Conservation (phyloP, 495 filamentous ascomycete genomes). For the Hypoxylon fuscum region DNA sequence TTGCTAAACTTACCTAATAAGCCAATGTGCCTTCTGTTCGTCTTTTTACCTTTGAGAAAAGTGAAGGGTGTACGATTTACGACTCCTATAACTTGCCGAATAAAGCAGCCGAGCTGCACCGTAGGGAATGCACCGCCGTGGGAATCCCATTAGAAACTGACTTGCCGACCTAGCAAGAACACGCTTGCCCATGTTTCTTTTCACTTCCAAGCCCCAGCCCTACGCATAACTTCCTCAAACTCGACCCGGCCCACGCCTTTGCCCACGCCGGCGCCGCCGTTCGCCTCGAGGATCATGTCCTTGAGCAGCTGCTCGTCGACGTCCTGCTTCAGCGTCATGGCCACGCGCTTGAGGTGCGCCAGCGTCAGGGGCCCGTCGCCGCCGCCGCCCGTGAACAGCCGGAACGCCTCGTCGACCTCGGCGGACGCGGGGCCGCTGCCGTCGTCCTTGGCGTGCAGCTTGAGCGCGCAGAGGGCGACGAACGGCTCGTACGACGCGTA, state of each 20-base stretch:
- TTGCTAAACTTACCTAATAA: no score
- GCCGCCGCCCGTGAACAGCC: constrained; percentile 68
- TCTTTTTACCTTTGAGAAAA: no score
- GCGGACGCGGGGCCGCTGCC: constrained; percentile 55
- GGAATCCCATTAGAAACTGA: no score
- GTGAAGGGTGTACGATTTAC: no score
- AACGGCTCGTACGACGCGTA: constrained; percentile 80
- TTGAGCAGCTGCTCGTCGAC: constrained; percentile 80
- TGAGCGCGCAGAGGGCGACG: constrained; percentile 84
- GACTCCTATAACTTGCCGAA: no score
- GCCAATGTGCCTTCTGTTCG: no score
- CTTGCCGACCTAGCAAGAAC: neutral
- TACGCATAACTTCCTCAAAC: constrained; percentile 84
- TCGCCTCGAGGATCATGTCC: constrained; percentile 95
- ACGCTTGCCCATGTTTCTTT: neutral
- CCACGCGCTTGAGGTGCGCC: constrained; percentile 77
- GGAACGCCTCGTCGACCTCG: constrained; percentile 83
- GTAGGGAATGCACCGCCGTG: no score
- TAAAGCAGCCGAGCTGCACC: no score
- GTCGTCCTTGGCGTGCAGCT: constrained; percentile 68
- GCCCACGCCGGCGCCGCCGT: constrained; percentile 76
- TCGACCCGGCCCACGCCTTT: constrained; percentile 78
- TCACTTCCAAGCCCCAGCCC: constrained; percentile 79
- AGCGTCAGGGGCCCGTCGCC: constrained; percentile 68
- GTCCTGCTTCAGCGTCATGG: constrained; percentile 81